Evolutionary conservation across 768 basidiomycete species (phyloP).

Genomic region (Mycena metata): DNA sequence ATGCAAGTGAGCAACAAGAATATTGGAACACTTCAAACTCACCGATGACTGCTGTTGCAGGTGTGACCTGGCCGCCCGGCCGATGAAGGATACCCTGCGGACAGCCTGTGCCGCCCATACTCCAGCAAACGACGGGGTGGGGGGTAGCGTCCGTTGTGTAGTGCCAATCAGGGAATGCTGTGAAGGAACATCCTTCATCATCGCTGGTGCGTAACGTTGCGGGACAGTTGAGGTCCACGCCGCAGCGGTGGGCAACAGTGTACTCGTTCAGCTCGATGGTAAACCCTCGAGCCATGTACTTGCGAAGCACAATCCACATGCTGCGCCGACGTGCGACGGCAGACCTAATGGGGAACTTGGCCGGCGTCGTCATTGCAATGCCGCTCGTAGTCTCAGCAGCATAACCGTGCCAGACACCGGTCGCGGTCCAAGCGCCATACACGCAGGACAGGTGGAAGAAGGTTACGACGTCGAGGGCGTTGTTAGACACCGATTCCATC

Average conservation of each 20-base stretch:
- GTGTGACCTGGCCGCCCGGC: too few species aligned
- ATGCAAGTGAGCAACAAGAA: too few species aligned
- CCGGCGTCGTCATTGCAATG: neutral
- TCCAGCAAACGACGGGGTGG: too few species aligned
- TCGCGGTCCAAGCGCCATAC: neutral
- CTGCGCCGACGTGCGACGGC: too few species aligned
- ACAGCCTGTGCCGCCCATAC: too few species aligned
- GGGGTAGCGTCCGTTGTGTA: too few species aligned
- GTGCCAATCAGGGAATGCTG: too few species aligned
- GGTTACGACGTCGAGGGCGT: neutral
- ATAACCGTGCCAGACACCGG: neutral
- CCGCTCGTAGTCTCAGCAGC: neutral
- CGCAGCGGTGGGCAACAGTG: neutral
- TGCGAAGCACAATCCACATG: neutral
- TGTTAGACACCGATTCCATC: neutral
- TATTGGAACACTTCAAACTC: too few species aligned
- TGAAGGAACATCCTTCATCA: neutral
- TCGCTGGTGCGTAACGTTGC: neutral
- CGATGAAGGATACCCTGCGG: too few species aligned
- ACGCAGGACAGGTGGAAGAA: neutral
- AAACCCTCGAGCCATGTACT: neutral
- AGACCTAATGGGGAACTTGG: neutral
- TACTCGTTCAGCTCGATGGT: neutral
- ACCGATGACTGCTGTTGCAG: too few species aligned
- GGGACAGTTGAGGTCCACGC: conserved; percentile 2